Conservation (phyloP, 2,329 filamentous ascomycete genomes). For the Diaporthe velutina region DNA sequence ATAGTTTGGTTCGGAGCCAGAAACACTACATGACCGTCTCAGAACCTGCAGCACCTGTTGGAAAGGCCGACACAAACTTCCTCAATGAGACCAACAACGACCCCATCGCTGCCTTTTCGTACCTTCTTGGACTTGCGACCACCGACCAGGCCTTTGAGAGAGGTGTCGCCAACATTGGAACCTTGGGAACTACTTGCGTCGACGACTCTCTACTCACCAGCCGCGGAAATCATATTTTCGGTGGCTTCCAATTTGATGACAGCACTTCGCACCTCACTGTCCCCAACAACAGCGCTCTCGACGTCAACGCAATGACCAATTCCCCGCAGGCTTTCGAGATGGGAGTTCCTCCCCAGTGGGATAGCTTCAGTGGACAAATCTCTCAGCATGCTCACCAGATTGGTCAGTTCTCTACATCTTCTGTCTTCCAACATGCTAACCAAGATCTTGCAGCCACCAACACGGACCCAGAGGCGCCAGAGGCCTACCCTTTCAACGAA, state of each 20-base stretch:
- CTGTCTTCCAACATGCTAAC: background rate
- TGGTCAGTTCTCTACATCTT: background rate
- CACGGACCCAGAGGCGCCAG: background rate
- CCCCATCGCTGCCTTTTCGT: background rate
- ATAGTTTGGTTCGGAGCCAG: background rate
- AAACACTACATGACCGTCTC: constrained; percentile 29
- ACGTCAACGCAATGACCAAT: background rate
- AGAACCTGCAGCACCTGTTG: background rate
- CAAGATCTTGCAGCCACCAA: background rate
- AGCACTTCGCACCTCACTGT: constrained; percentile 18
- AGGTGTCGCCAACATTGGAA: constrained; percentile 23
- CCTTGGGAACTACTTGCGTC: background rate
- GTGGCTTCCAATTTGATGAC: constrained; percentile 14
- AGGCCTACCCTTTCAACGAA: background rate
- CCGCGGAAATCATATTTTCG: background rate
- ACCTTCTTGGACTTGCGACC: background rate
- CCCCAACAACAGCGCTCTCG: background rate
- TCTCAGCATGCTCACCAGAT: background rate
- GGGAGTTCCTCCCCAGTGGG: constrained; percentile 14
- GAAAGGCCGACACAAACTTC: background rate
- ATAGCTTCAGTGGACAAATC: constrained; percentile 20
- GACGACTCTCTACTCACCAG: background rate
- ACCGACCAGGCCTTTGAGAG: background rate
- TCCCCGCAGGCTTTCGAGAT: background rate
- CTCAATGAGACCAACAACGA: background rate